phyloP scores from a whole-genome alignment of 2,329 filamentous ascomycete species.

The Fusarium succisae region DNA sequence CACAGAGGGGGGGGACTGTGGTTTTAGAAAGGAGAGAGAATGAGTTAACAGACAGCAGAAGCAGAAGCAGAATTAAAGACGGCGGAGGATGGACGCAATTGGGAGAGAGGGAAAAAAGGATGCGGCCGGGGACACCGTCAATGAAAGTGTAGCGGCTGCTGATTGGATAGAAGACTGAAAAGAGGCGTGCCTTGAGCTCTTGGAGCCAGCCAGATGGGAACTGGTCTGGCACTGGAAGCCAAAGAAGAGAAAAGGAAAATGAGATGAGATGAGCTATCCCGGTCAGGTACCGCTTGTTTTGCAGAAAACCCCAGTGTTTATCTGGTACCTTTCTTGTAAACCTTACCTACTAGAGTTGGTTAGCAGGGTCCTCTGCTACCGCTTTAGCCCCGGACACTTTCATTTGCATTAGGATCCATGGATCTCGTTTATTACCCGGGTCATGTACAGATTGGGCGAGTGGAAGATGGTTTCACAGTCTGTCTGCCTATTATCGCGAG shows the following conservation, averaged over 20 bases:
- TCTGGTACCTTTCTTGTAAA: conserved; percentile 13
- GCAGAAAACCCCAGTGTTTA: neutral
- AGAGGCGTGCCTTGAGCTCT: conserved; percentile 23
- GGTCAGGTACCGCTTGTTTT: conserved; percentile 17
- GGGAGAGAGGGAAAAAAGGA: conserved; percentile 7
- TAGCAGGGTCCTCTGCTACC: conserved; percentile 21
- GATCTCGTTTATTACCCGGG: conserved; percentile 12
- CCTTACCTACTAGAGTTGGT: conserved; percentile 17
- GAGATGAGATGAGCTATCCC: conserved; percentile 25
- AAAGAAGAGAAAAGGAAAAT: conserved; percentile 29
- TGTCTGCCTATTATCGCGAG: neutral
- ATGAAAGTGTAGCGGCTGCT: neutral
- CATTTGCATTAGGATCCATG: conserved; percentile 17
- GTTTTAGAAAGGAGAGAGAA: conserved; percentile 17
- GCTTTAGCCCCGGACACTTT: conserved; percentile 23
- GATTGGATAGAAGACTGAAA: conserved; percentile 24
- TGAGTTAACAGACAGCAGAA: neutral
- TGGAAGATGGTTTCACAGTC: neutral
- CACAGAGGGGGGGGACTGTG: neutral
- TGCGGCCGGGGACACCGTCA: conserved; percentile 35
- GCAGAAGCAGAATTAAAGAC: conserved; percentile 6
- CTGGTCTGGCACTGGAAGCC: conserved; percentile 23
- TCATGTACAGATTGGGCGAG: neutral
- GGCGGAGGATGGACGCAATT: neutral
- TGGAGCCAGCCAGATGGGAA: conserved; percentile 26